Base-by-base conservation (phyloP, 495 filamentous ascomycete genomes). In the Aspergillus baeticus region DNA sequence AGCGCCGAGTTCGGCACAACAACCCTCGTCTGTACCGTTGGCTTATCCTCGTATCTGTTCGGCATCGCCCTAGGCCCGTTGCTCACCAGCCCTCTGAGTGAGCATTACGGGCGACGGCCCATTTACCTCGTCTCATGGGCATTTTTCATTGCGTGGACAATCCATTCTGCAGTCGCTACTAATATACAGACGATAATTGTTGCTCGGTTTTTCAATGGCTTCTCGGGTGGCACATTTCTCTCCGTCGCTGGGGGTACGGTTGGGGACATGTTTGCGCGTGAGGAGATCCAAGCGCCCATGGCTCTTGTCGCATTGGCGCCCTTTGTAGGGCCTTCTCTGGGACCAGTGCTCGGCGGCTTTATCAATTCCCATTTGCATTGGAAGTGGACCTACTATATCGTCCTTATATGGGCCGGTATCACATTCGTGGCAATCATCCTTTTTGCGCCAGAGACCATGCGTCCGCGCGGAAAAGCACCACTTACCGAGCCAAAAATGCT, bases 201-300 rank as follows among this genome's bases (percentile, higher is more conserved):
- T 10, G 79, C 80, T 8, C 82, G 91, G 4, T 93, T 96, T 64
- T 77, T 96, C 53, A 80, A 85, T 57, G 92, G 92, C 2, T 69
- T 96, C 15, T 80, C 88, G 0, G 90, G 91, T 5, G 85, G 81
- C 57, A 88, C 91, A 0, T 96, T 96, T 65, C 69, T 96, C 38
- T 84, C 81, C 36, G 90, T 96, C 0, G 85, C 90, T 0, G 91
- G 92, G 13, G 91, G 89, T 0, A 93, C 89, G 1, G 86, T 93
- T 3, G 89, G 89, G 13, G 90, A 96, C 69, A 69, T 96, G 68
- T 96, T 94, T 68, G 67, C 68, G 1, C 79, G 79, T 14, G 69
- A 86, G 33, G 76, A 88, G 47, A 81, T 96, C 51, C 81, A 82
- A 48, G 72, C 75, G 26, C 84, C 84, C 8, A 87, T 87, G 84